Base-by-base conservation (phyloP, 208 protist species). In the Plasmodiophora brassicae region DNA sequence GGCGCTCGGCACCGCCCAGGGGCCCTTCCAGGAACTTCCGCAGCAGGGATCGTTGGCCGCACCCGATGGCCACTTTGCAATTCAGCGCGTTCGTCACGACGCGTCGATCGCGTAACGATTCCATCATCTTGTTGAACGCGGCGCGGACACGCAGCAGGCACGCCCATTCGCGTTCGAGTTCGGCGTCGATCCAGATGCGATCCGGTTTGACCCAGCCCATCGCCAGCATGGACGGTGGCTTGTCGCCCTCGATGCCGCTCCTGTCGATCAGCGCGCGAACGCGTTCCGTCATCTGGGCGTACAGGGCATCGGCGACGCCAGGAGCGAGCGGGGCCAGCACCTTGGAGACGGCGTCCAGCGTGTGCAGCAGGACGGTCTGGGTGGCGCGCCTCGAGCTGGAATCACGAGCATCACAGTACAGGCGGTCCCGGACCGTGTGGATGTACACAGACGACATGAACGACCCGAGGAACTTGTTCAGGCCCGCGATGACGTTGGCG, bases 241-340 rank as follows among this genome's bases (percentile, higher is more conserved):
- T 8, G 41, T 78, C 65, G 5, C 14, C 65, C 20, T 78, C n/a
- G n/a, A n/a, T n/a, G n/a, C n/a, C n/a, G n/a, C n/a, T n/a, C n/a
- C n/a, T n/a, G n/a, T n/a, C n/a, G n/a, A n/a, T n/a, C n/a, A n/a
- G 5, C 14, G 20, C 32, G 32, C 32, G n/a, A 36, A 5, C n/a
- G 20, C 41, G 20, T 32, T 38, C 5, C n/a, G 20, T 32, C 14
- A 38, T 78, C n/a, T 86, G 43, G 14, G 5, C 10, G 32, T 65
- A 94, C 28, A 92, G 84, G 85, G 94, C 93, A 85, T 95, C 93
- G 25, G 91, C 91, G 0, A 89, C 85, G 71, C 94, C 92, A 35
- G 89, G 85, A 8, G 93, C 72, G 39, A 95, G 88, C 20, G 93
- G 93, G 32, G 93, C 92, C n/a, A 94, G 46, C 1, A 83, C n/a